phyloP scores from a whole-genome alignment of 2,329 filamentous ascomycete species.

The Corynespora cassiicola region DNA sequence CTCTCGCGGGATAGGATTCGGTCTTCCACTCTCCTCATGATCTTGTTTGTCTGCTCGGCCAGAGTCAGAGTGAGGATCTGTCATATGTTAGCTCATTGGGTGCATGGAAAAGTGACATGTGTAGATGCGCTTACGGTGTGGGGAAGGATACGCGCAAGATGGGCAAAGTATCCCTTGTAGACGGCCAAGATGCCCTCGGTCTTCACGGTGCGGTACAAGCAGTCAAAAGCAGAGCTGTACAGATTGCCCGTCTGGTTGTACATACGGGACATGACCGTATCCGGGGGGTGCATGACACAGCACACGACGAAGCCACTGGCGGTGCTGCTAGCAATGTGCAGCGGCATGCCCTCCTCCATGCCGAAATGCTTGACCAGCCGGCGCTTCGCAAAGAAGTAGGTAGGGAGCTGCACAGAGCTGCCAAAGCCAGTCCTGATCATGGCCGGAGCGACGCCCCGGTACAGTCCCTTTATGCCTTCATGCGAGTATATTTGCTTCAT shows the following conservation, averaged over 20 bases:
- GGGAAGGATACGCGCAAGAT: constrained; percentile 90
- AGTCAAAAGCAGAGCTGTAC: constrained; percentile 94
- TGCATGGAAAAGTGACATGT: too few relatives aligned
- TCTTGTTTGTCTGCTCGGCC: constrained; percentile 96
- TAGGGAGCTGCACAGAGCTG: constrained; percentile 93
- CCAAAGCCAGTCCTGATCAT: constrained; percentile 97
- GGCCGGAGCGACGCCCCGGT: constrained; percentile 87
- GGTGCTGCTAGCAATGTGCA: constrained; percentile 89
- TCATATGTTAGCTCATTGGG: constrained; percentile 28
- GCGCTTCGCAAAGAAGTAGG: constrained; percentile 97
- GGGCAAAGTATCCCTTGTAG: constrained; percentile 97
- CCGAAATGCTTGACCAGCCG: constrained; percentile 80
- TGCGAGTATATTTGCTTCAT: constrained; percentile 76
- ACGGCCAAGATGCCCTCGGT: constrained; percentile 92
- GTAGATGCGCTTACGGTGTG: constrained; percentile 69
- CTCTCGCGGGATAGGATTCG: constrained; percentile 57
- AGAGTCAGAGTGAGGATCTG: constrained; percentile 87
- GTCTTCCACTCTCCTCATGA: constrained; percentile 80
- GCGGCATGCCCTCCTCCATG: constrained; percentile 86
- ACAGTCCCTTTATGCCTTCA: constrained; percentile 83
- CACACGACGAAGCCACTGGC: constrained; percentile 95
- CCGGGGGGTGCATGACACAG: constrained; percentile 97
- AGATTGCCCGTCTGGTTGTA: constrained; percentile 99
- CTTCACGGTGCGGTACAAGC: constrained; percentile 85
- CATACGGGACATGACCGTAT: constrained; percentile 98